Base-by-base conservation (phyloP, 257 asterid genomes). In the Gentiana dahurica region DNA sequence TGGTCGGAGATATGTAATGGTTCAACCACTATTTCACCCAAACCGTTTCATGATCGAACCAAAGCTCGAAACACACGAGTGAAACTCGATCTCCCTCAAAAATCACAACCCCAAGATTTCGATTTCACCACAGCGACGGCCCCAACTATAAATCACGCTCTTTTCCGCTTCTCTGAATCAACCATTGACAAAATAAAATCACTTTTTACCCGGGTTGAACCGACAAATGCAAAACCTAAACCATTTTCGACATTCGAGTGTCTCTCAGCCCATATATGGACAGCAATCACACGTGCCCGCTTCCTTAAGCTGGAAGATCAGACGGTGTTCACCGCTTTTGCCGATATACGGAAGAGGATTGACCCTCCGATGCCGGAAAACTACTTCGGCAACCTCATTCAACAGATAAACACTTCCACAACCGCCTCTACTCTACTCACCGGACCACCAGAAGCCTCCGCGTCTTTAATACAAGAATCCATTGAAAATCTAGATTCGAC, bases 371-470 rank as follows among this genome's bases (percentile, higher is more conserved):
- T 92, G 99, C 97, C 95, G 37, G 95, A 88, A 53, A 75, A 79
- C 73, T 92, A 92, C 83, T 92, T 92, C 67, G 99, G 99, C 55
- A 92, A 92, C 72, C 72, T 88, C 51, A 92, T 92, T 68, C 99
- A 92, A 70, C 97, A 97, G 37, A 83, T 92, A 51, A 88, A 85
- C 76, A 88, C 99, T 1, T 94, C 77, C 50, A 88, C 95, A 0
- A 94, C 79, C 0, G 97, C 95, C 48, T 95, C 95, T 8, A 55
- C 80, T 54, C 43, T 92, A 56, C 45, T 78, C 54, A 35, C 73
- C 1, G 57, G 67, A 57, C 95, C 95, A 48, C 71, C 70, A 0
- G 80, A 77, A 15, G 88, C 80, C 50, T 91, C 88, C 35, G 93
- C 97, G 4, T 82, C 61, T 3, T 67, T 88, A 72, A 88, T 92